Conservation (phyloP, 2,329 filamentous ascomycete species). For the Curvularia eragrostidis region DNA sequence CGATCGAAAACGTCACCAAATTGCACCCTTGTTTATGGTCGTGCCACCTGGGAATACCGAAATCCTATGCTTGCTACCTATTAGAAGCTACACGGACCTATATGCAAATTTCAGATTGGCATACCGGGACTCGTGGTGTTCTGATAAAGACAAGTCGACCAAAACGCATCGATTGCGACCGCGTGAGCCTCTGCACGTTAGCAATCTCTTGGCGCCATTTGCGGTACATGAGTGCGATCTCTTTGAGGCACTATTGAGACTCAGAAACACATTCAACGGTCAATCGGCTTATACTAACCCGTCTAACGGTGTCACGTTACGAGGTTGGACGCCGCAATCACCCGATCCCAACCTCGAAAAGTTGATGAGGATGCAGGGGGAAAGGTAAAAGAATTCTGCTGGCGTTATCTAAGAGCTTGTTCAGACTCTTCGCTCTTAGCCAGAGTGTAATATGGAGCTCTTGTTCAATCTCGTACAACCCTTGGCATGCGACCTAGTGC, state of each 20-base stretch:
- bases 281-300: neutral
- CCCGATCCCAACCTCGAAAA: neutral
- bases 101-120: neutral
- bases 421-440: neutral
- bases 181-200: neutral
- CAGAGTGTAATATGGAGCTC: neutral
- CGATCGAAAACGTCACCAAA: neutral
- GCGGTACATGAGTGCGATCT: neutral
- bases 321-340: neutral
- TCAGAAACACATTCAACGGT: neutral
- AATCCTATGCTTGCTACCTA: neutral
- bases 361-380: neutral
- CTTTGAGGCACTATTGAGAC: neutral
- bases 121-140: neutral
- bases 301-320: neutral
- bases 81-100: neutral
- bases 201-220: neutral
- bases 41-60: neutral
- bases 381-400: neutral
- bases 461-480: too few species aligned
- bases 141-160: neutral
- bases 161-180: neutral
- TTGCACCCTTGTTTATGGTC: neutral
- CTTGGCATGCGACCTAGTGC: too few species aligned
- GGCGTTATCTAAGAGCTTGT: neutral